A percentile compares a stretch with the other conserved stretches of the same genome.
phyloP scores from a whole-genome alignment of 1,284 basidiomycete genomes.

The Pisolithus thermaeus region DNA sequence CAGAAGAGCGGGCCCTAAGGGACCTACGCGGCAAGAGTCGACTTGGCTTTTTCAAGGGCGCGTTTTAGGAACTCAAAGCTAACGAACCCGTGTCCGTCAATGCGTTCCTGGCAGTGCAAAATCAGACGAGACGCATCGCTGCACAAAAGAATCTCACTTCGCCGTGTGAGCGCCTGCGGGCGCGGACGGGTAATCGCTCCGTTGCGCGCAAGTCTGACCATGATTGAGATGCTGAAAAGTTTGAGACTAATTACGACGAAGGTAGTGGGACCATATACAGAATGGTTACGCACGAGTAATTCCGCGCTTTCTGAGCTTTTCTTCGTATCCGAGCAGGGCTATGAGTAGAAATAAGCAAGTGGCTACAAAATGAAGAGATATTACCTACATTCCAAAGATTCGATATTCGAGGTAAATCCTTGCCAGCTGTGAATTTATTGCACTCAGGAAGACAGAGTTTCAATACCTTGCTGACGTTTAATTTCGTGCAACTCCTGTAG shows the following conservation, averaged over 20 bases:
- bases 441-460: conserved; percentile 6
- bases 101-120: not conserved
- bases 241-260: conserved; percentile 7
- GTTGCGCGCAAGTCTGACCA: conserved; percentile 32
- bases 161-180: conserved; percentile 31
- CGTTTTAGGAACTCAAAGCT: conserved; percentile 35
- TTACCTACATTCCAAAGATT: conserved; percentile 47
- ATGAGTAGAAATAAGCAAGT: conserved; percentile 1
- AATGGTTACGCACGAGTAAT: conserved; percentile 32
- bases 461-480: conserved; percentile 38
- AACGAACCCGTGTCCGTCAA: conserved; percentile 19
- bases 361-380: not conserved
- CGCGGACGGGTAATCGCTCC: conserved; percentile 14
- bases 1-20: not conserved
- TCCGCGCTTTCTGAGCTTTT: conserved; percentile 33
- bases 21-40: conserved; percentile 42
- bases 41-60: conserved; percentile 36
- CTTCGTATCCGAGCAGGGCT: conserved; percentile 43
- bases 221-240: conserved; percentile 31
- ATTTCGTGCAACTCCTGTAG: conserved; percentile 42
- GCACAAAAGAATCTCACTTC: conserved; percentile 20
- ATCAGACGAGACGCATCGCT: conserved; percentile 5
- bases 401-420: conserved; percentile 54
- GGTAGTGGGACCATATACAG: not conserved
- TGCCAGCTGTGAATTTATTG: conserved; percentile 4